Conservation (phyloP, 495 filamentous ascomycete genomes). For the Annulohypoxylon maeteangense region DNA sequence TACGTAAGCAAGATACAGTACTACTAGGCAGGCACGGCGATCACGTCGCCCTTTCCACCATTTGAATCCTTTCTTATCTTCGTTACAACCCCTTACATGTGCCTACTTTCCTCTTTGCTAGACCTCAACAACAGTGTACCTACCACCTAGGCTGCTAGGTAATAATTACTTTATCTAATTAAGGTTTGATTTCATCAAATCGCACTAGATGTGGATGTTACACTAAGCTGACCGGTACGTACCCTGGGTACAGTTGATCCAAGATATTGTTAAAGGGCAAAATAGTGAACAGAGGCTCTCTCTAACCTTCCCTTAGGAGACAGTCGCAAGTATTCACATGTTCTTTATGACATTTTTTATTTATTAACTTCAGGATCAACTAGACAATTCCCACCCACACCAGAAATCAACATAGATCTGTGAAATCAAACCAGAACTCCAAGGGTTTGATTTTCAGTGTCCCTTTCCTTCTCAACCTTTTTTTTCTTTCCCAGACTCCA, state of each 20-base stretch:
- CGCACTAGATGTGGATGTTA: not conserved
- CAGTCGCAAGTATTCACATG: too few species aligned
- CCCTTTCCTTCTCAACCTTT: not conserved
- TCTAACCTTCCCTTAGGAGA: not conserved
- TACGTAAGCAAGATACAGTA: not conserved
- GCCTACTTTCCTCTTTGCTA: conserved; percentile 2
- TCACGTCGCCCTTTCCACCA: not conserved
- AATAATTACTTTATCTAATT: not conserved
- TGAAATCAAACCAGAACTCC: too few species aligned
- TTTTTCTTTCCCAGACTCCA: not conserved
- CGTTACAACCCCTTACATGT: not conserved
- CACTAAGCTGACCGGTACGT: too few species aligned
- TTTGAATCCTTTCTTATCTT: not conserved
- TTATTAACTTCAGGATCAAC: not conserved
- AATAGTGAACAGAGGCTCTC: not conserved
- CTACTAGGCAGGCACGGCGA: too few species aligned
- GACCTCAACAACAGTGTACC: not conserved
- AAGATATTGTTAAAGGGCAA: too few species aligned
- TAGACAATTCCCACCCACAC: too few species aligned
- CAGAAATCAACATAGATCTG: too few species aligned
- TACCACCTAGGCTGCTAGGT: not conserved
- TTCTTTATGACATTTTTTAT: too few species aligned
- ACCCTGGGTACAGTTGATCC: too few species aligned
- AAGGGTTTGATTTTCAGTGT: too few species aligned
- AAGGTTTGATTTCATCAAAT: not conserved